Evolutionary conservation across 2,329 filamentous ascomycete species (phyloP).

Genomic region (Calonectria leucothoes): DNA sequence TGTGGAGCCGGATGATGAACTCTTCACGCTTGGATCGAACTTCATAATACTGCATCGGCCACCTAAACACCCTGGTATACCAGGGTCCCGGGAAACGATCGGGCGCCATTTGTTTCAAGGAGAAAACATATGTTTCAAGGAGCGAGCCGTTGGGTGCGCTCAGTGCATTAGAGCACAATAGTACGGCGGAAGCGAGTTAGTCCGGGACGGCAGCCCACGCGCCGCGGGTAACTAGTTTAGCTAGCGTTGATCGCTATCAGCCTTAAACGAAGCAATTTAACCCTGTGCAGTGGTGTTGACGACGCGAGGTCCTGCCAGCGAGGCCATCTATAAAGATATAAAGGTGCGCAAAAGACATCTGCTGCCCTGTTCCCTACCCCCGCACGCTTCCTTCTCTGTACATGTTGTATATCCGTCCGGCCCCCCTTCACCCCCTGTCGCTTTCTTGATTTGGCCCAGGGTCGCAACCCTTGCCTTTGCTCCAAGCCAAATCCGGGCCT

Average conservation of each 20-base stretch:
- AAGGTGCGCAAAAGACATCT: neutral
- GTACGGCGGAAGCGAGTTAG: neutral
- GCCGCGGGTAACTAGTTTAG: neutral
- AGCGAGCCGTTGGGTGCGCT: neutral
- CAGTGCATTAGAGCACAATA: neutral
- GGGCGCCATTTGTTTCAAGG: conserved; percentile 1
- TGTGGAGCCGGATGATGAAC: neutral
- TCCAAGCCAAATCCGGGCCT: neutral
- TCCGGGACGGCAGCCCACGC: neutral
- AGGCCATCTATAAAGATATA: neutral
- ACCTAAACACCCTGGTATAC: neutral
- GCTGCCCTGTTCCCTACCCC: neutral
- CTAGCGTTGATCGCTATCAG: neutral
- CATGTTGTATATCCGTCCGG: neutral
- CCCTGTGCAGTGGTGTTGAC: neutral
- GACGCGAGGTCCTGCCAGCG: neutral
- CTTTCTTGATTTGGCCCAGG: neutral
- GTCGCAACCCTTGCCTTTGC: neutral
- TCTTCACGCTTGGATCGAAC: neutral
- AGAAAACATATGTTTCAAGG: neutral
- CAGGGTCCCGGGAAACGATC: neutral
- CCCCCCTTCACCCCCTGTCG: neutral
- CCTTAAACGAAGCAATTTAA: neutral
- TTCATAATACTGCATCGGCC: neutral
- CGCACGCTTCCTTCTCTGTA: neutral